Base-by-base conservation (phyloP, 2,329 filamentous ascomycete genomes). In the Karstenula rhodostoma region DNA sequence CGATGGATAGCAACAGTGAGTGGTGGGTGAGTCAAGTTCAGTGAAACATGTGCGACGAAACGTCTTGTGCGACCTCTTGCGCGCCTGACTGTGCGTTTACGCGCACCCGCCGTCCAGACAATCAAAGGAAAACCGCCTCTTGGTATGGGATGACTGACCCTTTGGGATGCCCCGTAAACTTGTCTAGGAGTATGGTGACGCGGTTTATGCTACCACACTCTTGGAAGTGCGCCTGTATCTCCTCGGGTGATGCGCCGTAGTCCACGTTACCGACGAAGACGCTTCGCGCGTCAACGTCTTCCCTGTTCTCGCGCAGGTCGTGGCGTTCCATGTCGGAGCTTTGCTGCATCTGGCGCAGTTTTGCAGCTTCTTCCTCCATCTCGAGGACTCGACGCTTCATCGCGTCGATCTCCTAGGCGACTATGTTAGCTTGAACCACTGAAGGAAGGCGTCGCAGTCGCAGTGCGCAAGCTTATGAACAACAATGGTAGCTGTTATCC, bases 191-290 rank as follows among this genome's bases (percentile, higher is more conserved):
- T 68, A 99, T 99, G 1, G 95, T 99, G 61, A 99, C 95, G 62
- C 95, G 90, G 80, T 99, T 99, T 84, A 99, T 99, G 68, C 91
- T 93, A 62, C 95, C 95, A 73, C 93, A 96, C 83, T 90, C 96
- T 84, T 97, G 93, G 82, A 99, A 99, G 77, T 99, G 95, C 61
- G 93, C 92, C 83, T 99, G 95, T 61, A 99, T 95, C 83, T 99
- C 95, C 81, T 99, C 95, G 2, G 95, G 95, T 29, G 93, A 96
- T 23, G 94, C 94, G 64, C 92, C 94, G 80, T 99, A 99, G 81
- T 99, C 95, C 67, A 99, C 95, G 72, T 99, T 99, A 69, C 95
- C 95, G 47, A 99, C 95, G 78, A 99, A 99, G 79, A 99, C 93
- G 81, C 93, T 97, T 73, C 95, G 90, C 68, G 90, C 90, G 80